Percentiles rank a stretch among this genome's conserved stretches.
These are phyloP conservation scores for Asclepias syriaca DNA, from an alignment of 257 asterid species.

Conservation along the genomic window DNA sequence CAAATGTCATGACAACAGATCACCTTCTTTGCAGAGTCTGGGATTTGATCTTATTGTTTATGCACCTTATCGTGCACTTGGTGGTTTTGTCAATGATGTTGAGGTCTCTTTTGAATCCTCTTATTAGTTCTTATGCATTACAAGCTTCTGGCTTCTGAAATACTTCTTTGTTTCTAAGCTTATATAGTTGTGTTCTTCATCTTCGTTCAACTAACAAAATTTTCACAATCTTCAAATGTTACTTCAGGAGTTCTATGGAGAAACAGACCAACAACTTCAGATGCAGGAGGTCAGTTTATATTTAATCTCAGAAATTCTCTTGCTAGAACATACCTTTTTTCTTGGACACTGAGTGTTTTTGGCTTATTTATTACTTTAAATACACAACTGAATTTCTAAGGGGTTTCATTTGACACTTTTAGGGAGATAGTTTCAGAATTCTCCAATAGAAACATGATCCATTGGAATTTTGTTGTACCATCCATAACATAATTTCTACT, in stretches of 20 bases:
- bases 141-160: neutral
- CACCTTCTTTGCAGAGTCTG: constrained; percentile 60
- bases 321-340: neutral
- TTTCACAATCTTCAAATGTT: constrained; percentile 18
- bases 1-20: constrained; percentile 7
- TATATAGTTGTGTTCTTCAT: constrained; percentile 2
- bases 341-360: neutral
- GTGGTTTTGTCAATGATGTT: constrained; percentile 66
- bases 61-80: constrained; percentile 92
- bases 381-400: neutral
- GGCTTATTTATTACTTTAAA: neutral
- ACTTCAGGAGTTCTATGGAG: constrained; percentile 61
- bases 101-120: constrained; percentile 47
- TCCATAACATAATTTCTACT: neutral
- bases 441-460: neutral
- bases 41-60: constrained; percentile 93
- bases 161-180: constrained; percentile 5
- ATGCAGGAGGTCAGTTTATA: constrained; percentile 44
- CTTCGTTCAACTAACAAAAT: constrained; percentile 9
- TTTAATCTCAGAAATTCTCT: neutral
- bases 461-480: neutral
- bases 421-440: neutral
- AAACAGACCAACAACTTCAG: constrained; percentile 34
- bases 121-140: neutral
- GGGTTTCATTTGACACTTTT: neutral